phyloP scores from a whole-genome alignment of 2,329 filamentous ascomycete species.

The Colletotrichum shisoi region DNA sequence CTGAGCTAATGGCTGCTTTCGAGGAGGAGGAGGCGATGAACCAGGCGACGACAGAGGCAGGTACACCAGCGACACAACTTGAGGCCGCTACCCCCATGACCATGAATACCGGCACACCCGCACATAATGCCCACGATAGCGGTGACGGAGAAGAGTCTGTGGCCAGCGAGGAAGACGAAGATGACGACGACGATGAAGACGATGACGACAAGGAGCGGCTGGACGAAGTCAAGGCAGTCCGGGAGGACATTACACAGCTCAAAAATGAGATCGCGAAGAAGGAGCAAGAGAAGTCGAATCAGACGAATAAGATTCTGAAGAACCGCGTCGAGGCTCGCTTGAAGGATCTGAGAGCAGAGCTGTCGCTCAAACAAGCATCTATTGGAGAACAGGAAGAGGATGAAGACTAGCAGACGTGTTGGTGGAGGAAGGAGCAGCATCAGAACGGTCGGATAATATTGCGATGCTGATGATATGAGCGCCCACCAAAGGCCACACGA shows the following conservation, averaged over 20 bases:
- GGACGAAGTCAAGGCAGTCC: conserved; percentile 62
- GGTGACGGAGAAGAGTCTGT: conserved; percentile 57
- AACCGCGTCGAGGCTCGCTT: conserved; percentile 61
- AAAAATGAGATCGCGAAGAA: conserved; percentile 59
- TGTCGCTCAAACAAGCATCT: conserved; percentile 56
- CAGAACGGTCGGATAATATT: background rate
- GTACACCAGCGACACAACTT: conserved; percentile 54
- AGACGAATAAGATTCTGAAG: conserved; percentile 58
- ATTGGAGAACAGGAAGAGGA: conserved; percentile 48
- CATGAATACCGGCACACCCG: conserved; percentile 55
- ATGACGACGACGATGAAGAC: conserved; percentile 62
- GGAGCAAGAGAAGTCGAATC: conserved; percentile 55
- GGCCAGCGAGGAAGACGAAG: conserved; percentile 58
- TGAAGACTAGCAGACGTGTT: conserved; percentile 37
- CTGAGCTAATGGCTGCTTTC: conserved; percentile 64
- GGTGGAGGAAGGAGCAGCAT: background rate
- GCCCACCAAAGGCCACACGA: background rate
- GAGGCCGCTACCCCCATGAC: conserved; percentile 57
- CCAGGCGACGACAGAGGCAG: conserved; percentile 47
- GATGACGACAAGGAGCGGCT: conserved; percentile 60
- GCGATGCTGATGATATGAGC: background rate
- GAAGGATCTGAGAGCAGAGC: conserved; percentile 56
- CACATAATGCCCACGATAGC: conserved; percentile 54
- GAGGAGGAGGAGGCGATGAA: conserved; percentile 55
- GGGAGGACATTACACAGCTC: conserved; percentile 63